These are phyloP conservation scores for Pseudocercospora ulei DNA, from an alignment of 2,329 filamentous ascomycete genomes.

Conservation along the genomic window DNA sequence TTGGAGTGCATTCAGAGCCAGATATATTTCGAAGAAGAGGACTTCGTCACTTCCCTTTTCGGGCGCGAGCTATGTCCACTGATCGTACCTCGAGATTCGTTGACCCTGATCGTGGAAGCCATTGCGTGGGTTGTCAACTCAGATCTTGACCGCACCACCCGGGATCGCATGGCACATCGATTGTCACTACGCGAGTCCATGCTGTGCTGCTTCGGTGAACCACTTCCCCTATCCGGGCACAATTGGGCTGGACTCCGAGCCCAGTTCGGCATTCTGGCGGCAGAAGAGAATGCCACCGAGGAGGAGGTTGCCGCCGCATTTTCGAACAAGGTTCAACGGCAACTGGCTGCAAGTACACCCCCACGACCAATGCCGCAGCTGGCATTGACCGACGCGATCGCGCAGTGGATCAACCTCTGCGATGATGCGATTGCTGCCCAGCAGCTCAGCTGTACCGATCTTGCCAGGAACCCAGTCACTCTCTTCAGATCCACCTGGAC, in stretches of 20 bases:
- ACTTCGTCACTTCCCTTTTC: slow-evolving; percentile 89
- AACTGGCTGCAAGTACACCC: slow-evolving; percentile 84
- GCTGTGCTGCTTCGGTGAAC: slow-evolving; percentile 3
- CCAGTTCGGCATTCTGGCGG: not conserved
- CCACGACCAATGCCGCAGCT: slow-evolving; percentile 79
- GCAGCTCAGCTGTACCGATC: slow-evolving; percentile 19
- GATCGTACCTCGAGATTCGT: slow-evolving; percentile 51
- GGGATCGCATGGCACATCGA: not conserved
- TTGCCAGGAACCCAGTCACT: slow-evolving; percentile 22
- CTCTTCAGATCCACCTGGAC: slow-evolving; percentile 43
- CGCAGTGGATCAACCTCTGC: slow-evolving; percentile 60
- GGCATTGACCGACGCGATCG: slow-evolving; percentile 60
- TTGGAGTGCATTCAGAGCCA: slow-evolving; percentile 69
- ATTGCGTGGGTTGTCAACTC: slow-evolving; percentile 41
- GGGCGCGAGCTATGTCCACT: slow-evolving; percentile 63
- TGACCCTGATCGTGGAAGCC: slow-evolving; percentile 47
- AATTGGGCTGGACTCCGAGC: not conserved
- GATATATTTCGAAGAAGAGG: slow-evolving; percentile 94
- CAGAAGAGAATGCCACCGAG: not conserved
- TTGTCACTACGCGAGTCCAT: slow-evolving; percentile 5
- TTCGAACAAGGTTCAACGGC: slow-evolving; percentile 81
- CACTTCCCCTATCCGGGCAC: not conserved
- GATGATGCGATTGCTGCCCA: slow-evolving; percentile 56
- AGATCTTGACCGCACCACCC: slow-evolving; percentile 1
- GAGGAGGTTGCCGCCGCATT: slow-evolving; percentile 52